Conservation (phyloP, 768 basidiomycete species). For the Lanmaoa pseudosensibilis region DNA sequence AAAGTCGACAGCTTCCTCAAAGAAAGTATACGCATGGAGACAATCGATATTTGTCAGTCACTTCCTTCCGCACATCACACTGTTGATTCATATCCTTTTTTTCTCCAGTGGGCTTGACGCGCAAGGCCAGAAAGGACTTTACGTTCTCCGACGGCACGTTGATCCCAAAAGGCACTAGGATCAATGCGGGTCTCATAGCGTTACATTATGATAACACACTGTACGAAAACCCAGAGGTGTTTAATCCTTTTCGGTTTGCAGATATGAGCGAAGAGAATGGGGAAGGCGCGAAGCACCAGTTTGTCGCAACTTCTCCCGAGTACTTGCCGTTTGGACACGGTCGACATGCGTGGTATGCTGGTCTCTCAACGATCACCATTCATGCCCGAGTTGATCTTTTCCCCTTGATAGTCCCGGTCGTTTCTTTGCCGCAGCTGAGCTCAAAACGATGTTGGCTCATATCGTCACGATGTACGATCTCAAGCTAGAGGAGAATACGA, state of each 20-base stretch:
- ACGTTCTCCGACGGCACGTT: conserved; percentile 38
- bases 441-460: conserved; percentile 49
- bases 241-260: conserved; percentile 51
- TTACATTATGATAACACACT: conserved; percentile 13
- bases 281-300: conserved; percentile 35
- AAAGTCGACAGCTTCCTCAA: conserved; percentile 42
- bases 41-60: conserved; percentile 9
- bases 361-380: conserved; percentile 1
- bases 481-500: conserved; percentile 4
- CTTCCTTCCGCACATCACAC: too few relatives aligned
- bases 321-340: conserved; percentile 39
- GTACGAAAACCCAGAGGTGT: conserved; percentile 35
- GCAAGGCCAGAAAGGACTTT: conserved; percentile 32
- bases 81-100: neutral
- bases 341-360: conserved; percentile 23
- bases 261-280: conserved; percentile 34
- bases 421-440: conserved; percentile 41
- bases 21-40: conserved; percentile 33
- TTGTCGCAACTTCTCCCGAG: conserved; percentile 33
- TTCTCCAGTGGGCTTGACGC: conserved; percentile 28
- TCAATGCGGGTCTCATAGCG: neutral
- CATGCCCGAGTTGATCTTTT: neutral
- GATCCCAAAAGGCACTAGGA: conserved; percentile 31
- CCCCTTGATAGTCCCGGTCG: conserved; percentile 16
- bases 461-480: conserved; percentile 32